Evolutionary conservation across 2,329 filamentous ascomycete genomes (phyloP), one percentile per base, ranked within the genome.

Genomic region (Corniculantispora saksenae): DNA sequence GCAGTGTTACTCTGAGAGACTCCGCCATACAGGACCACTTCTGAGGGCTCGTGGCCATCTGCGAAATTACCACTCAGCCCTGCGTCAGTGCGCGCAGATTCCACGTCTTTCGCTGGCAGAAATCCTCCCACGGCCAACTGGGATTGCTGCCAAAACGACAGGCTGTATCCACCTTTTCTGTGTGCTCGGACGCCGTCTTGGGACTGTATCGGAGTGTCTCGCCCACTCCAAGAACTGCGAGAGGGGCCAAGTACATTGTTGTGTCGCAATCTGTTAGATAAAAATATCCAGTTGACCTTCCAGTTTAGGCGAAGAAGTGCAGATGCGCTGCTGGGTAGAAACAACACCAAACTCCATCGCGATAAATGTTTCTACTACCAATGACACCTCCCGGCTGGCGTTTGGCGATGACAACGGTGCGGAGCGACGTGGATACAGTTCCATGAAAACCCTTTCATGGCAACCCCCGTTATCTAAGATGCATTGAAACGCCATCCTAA

Each of bases 21-120:
- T 13, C 8, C 25, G 3, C 56, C 56, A 58, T 17, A 48, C 40
- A 32, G 25, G 45, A 32, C 21, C 9, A 40, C 6, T 47, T 19
- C 47, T 25, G 32, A 40, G 29, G 25, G 57, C 45, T 21, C 32
- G 58, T 61, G 58, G 29, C 17, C 25, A 21, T n/a, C 32, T 25
- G 47, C 45, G 9, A 27, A 19, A 25, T 48, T 38, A 54, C 48
- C 19, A 29, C 48, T 61, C 59, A 61, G 59, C 59, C 59, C 40
- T 61, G 59, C 59, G 59, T 61, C 59, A 61, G 59, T 61, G 59
- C 59, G 48, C 35, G 29, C 38, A 27, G 15, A 23, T 61, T 27
- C 43, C 32, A 15, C 21, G 17, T 48, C 5, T 48, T 21, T 13
- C 23, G 45, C 21, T 23, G 9, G 19, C n/a, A 48, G 8, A 48